Conservation (phyloP, 495 filamentous ascomycete genomes). For the Penicillium maclennaniae region DNA sequence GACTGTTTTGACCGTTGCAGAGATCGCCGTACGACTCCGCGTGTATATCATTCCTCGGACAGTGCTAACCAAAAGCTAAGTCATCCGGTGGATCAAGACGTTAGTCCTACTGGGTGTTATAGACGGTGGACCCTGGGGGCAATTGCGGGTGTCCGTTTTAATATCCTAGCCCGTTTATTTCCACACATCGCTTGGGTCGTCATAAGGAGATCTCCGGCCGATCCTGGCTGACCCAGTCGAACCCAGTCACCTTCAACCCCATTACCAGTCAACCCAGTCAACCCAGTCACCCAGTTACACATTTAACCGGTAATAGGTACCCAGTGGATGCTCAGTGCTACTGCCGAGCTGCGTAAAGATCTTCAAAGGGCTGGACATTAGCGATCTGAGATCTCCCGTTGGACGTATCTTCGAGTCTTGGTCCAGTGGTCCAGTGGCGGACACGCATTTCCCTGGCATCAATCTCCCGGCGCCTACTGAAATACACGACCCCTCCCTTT, state of each 20-base stretch:
- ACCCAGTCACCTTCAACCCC: too few species aligned
- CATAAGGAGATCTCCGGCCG: conserved; percentile 18
- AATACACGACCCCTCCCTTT: background rate
- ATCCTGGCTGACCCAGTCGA: conserved; percentile 10
- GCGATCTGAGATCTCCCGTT: conserved; percentile 13
- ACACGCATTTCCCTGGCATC: background rate
- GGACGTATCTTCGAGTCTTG: background rate
- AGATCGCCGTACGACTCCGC: conserved; percentile 8
- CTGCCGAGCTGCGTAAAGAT: conserved; percentile 25
- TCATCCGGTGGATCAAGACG: background rate
- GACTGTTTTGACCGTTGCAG: conserved; percentile 20
- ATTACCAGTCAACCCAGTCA: background rate
- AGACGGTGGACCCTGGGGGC: conserved; percentile 23
- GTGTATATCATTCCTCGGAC: conserved; percentile 2
- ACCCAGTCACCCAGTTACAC: too few species aligned
- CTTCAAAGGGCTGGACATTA: conserved; percentile 6
- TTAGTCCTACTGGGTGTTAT: background rate
- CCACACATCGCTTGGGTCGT: conserved; percentile 12
- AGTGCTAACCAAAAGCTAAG: background rate
- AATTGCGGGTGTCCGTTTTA: conserved; percentile 21
- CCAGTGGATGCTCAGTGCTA: conserved; percentile 15
- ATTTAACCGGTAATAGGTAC: conserved; percentile 10
- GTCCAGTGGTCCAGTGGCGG: background rate
- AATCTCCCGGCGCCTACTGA: background rate
- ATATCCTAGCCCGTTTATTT: conserved; percentile 25